A percentile compares a stretch with the other conserved stretches of the same genome.
These are phyloP conservation scores for Cladosporium sp. DNA, from an alignment of 2,329 filamentous ascomycete species.

Conservation along the genomic window DNA sequence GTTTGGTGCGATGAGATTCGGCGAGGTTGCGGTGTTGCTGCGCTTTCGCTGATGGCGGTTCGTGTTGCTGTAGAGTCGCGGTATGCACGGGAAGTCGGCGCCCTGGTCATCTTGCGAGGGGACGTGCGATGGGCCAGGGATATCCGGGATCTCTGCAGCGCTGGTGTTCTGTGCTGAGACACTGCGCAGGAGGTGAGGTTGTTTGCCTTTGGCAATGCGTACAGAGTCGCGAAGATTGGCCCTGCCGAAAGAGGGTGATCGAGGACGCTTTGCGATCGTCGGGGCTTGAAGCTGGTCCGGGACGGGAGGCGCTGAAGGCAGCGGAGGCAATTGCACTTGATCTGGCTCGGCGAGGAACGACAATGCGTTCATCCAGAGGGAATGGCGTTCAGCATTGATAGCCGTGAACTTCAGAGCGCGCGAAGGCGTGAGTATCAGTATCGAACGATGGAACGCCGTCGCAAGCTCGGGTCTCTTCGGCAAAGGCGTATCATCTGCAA, in stretches of 20 bases:
- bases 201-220: conserved; percentile 69
- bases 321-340: conserved; percentile 38
- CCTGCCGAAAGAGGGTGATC: conserved; percentile 34
- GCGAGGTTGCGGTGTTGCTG: conserved; percentile 70
- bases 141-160: conserved; percentile 17
- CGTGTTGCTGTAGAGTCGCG: conserved; percentile 61
- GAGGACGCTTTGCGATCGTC: conserved; percentile 23
- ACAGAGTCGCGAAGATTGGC: conserved; percentile 81
- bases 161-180: conserved; percentile 20
- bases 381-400: conserved; percentile 76
- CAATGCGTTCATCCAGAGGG: conserved; percentile 88
- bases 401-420: conserved; percentile 95
- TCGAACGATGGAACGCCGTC: conserved; percentile 77
- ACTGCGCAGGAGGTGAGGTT: conserved; percentile 21
- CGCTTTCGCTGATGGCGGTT: conserved; percentile 71
- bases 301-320: conserved; percentile 30
- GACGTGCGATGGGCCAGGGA: neutral
- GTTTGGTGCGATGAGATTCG: conserved; percentile 61
- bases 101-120: conserved; percentile 48
- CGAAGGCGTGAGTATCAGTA: conserved; percentile 89
- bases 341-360: conserved; percentile 92
- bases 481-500: conserved; percentile 85
- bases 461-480: conserved; percentile 56
- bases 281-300: conserved; percentile 27
- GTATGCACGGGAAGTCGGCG: conserved; percentile 68